Base-by-base conservation (phyloP, 1,284 basidiomycete genomes). In the Kalmanozyma brasiliensis region DNA sequence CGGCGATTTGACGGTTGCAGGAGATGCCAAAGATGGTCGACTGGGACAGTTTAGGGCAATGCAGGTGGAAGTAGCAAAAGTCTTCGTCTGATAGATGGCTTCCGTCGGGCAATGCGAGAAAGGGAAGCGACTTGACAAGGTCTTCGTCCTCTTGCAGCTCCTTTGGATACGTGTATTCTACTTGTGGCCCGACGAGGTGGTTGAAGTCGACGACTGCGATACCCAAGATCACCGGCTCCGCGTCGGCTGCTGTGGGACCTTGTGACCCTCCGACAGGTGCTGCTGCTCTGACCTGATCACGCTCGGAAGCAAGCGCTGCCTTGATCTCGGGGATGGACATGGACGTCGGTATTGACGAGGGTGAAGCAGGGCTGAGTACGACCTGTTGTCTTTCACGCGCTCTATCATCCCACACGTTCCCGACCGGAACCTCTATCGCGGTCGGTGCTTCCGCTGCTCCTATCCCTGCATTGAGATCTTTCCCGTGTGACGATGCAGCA, bases 91-190 rank as follows among this genome's bases (percentile, higher is more conserved):
- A 92, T 69, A 98, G 83, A 83, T 99, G 95, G 13, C 94, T 94
- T 24, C 95, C 95, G 77, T 99, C 96, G 0, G 95, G 95, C 19
- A 99, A 86, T 0, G 95, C 96, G n/a, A 98, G 86, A 84, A 99
- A 98, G 0, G 95, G 95, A 17, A 99, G 85, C 91, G 73, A 63
- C 16, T 49, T 59, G 37, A 72, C 45, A 20, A 82, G 62, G 24
- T 81, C 79, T 33, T 75, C 65, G 30, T 81, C 79, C 11, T 79
- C 44, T 22, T 71, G 53, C 22, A 81, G 66, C 22, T 69, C 58
- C 14, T 45, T 47, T 3, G 80, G 80, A 53, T 76, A 67, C 2
- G 78, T 60, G 30, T 75, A 80, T 30, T 82, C 80, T 24, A 82
- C 69, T 36, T 80, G 78, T 2, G 80, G 80, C 1, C 80, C 80